A percentile compares a stretch with the other conserved stretches of the same genome.
phyloP scores from a whole-genome alignment of 768 basidiomycete species.

The Tricholoma saponaceum region DNA sequence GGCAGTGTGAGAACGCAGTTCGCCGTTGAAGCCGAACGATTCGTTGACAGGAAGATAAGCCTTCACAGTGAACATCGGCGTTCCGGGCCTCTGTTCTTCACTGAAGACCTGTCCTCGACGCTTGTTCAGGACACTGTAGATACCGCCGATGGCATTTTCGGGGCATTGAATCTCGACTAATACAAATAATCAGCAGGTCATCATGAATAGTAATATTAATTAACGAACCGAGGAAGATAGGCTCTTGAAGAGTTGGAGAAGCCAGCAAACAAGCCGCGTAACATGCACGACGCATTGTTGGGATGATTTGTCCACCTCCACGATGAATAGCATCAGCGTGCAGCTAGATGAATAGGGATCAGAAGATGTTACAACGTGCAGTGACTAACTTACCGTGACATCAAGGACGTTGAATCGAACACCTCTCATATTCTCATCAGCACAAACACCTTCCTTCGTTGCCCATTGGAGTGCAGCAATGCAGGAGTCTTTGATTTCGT shows the following conservation, averaged over 20 bases:
- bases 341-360: constrained; percentile 43
- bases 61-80: constrained; percentile 99
- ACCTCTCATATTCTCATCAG: constrained; percentile 99
- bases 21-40: constrained; percentile 98
- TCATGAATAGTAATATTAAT: not conserved
- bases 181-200: not conserved
- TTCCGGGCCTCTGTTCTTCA: constrained; percentile 95
- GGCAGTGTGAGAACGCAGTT: constrained; percentile 85
- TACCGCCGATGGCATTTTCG: constrained; percentile 96
- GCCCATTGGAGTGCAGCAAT: constrained; percentile 99
- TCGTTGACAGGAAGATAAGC: constrained; percentile 90
- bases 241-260: constrained; percentile 89
- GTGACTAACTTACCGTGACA: constrained; percentile 65
- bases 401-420: constrained; percentile 93
- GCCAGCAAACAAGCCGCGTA: constrained; percentile 96
- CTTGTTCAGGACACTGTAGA: constrained; percentile 92
- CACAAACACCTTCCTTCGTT: constrained; percentile 94
- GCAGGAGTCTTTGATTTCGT: constrained; percentile 99
- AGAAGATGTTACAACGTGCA: not conserved
- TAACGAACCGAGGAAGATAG: constrained; percentile 80
- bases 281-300: constrained; percentile 92
- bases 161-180: constrained; percentile 98
- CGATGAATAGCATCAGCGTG: constrained; percentile 99
- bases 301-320: constrained; percentile 99
- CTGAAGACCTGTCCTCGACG: constrained; percentile 98